Evolutionary conservation across 2,329 filamentous ascomycete species (phyloP), one percentile per base, ranked within the genome.

Genomic region (Cercospora sesami): DNA sequence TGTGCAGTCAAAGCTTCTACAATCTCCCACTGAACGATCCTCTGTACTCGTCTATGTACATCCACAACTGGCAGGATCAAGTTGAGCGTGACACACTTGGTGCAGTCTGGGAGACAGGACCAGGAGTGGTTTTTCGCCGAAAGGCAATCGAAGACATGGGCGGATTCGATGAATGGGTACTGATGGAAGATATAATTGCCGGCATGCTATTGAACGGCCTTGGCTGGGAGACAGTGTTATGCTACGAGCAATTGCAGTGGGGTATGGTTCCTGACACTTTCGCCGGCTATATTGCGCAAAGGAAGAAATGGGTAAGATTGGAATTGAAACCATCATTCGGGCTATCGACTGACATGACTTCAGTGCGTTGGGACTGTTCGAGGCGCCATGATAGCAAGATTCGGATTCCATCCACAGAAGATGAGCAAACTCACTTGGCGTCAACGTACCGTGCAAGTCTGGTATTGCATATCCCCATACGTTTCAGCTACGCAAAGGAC

Each of bases 11-110:
- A 39, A 65, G 45, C 51, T 69, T 67, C 30, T 71, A 71, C 59
- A 67, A 71, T 16, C 28, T 69, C 14, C 69, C 69, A 1, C 6
- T 18, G 1, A 67, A 71, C 30, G 69, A 71, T 36, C 64, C 67
- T 9, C 30, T 71, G 16, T 65, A 61, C 23, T 67, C 67, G 28
- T 60, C 51, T 28, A 55, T 63, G 61, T 48, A 65, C 33, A 48
- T 67, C 23, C 59, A 51, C 18, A 28, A 60, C 64, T 59, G 55
- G 51, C 28, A 63, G 58, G 31, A 63, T 33, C 36, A 62, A 59
- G 48, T 55, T 14, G 45, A 42, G 21, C 45, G 61, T 5, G 65
- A 66, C 21, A 53, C 64, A 1, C 57, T 69, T 21, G 62, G 53
- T 16, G 58, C 62, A 39, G 62, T 59, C 2, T 64, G 60, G 60